phyloP scores from a whole-genome alignment of 768 basidiomycete species.

The Termitomyces sp. region DNA sequence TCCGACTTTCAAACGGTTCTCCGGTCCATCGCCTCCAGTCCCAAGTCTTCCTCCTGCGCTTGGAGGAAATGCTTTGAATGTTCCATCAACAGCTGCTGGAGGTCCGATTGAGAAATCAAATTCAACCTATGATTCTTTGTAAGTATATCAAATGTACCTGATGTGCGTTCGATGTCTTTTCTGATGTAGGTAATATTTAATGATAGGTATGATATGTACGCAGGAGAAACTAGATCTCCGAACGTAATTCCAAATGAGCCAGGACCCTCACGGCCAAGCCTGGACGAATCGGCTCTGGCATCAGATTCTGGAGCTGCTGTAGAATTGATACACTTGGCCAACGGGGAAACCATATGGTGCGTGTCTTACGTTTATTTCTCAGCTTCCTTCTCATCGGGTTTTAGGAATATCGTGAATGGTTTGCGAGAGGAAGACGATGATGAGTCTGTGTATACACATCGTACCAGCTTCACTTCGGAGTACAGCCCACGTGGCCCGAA shows the following conservation, averaged over 20 bases:
- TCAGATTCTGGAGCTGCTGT: constrained; percentile 60
- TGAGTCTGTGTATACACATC: constrained; percentile 64
- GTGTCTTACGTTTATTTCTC: constrained; percentile 26
- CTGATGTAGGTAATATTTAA: constrained; percentile 18
- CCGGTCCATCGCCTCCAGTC: constrained; percentile 68
- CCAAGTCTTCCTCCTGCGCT: constrained; percentile 60
- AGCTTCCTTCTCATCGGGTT: constrained; percentile 14
- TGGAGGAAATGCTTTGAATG: constrained; percentile 33
- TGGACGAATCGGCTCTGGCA: constrained; percentile 27
- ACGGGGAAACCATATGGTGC: constrained; percentile 85
- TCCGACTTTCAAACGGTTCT: constrained; percentile 56
- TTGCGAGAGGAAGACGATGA: constrained; percentile 77
- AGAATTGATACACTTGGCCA: constrained; percentile 81
- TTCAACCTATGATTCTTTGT: constrained; percentile 80
- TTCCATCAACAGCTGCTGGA: constrained; percentile 36
- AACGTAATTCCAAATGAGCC: constrained; percentile 33
- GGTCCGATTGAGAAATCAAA: constrained; percentile 60
- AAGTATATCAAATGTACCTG: constrained; percentile 31
- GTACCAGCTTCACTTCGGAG: constrained; percentile 74
- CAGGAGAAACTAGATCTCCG: constrained; percentile 51
- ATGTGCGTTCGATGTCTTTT: constrained; percentile 14
- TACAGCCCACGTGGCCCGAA: constrained; percentile 54
- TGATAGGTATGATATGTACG: constrained; percentile 77
- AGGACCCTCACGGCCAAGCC: constrained; percentile 29
- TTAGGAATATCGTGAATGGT: constrained; percentile 81